Conservation (phyloP, 1,284 basidiomycete species). For the Ganoderma lingzhi region DNA sequence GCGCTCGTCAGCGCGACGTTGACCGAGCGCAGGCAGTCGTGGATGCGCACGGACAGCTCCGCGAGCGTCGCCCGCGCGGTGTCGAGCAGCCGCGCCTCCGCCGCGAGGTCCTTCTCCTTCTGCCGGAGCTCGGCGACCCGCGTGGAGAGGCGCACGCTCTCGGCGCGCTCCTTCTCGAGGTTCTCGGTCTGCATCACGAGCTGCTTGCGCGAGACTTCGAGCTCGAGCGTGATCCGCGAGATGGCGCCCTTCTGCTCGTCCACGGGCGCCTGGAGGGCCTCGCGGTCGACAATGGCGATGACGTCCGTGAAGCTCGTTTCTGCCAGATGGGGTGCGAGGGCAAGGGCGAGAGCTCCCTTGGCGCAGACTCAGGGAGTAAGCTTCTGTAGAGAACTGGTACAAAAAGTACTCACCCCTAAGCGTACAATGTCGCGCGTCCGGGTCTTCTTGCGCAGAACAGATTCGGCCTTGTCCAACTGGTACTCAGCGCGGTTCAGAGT, state of each 20-base stretch:
- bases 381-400: too few relatives aligned
- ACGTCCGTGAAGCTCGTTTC: slow-evolving; percentile 4
- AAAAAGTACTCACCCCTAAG: slow-evolving; percentile 2
- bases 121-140: slow-evolving; percentile 5
- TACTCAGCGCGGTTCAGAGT: slow-evolving; percentile 8
- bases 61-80: slow-evolving; percentile 14
- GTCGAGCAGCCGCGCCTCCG: slow-evolving; percentile 10
- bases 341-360: not conserved
- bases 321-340: not conserved
- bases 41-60: slow-evolving; percentile 20
- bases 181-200: slow-evolving; percentile 9
- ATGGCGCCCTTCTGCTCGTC: slow-evolving; percentile 5
- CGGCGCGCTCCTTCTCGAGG: slow-evolving; percentile 13
- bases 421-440: slow-evolving; percentile 8
- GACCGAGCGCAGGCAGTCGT: slow-evolving; percentile 21
- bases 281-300: slow-evolving; percentile 6
- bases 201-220: slow-evolving; percentile 11
- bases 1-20: slow-evolving; percentile 22
- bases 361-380: too few relatives aligned
- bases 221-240: slow-evolving; percentile 9
- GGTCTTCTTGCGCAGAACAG: slow-evolving; percentile 6
- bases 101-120: slow-evolving; percentile 5
- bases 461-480: slow-evolving; percentile 6
- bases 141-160: slow-evolving; percentile 4
- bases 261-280: slow-evolving; percentile 4